These are phyloP conservation scores for Starmerella gropengiesseri DNA, from an alignment of 805 yeast genomes.

Conservation along the genomic window DNA sequence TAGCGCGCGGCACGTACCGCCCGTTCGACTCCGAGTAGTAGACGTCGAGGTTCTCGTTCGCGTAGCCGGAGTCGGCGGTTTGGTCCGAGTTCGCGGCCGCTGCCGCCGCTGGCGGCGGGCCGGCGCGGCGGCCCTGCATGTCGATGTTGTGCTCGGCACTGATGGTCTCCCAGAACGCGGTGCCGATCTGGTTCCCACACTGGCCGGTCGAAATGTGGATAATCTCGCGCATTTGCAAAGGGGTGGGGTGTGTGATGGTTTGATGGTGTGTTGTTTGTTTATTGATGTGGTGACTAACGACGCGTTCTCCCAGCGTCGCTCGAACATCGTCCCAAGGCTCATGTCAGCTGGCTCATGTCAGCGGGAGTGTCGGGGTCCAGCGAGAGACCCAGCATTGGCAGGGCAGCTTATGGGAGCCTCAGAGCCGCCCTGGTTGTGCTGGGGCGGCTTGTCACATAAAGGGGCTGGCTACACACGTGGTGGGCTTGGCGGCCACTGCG, in stretches of 20 bases:
- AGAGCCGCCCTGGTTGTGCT: too few relatives aligned
- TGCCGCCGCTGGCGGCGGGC: slow-evolving; percentile 24
- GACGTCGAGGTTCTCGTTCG: slow-evolving; percentile 53
- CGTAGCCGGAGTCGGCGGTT: slow-evolving; percentile 18
- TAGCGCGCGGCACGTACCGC: slow-evolving; percentile 79
- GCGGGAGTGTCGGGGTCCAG: too few relatives aligned
- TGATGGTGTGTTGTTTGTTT: slow-evolving; percentile 8
- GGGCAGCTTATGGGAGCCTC: too few relatives aligned
- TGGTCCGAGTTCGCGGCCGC: too few relatives aligned
- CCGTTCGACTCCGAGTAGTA: slow-evolving; percentile 82
- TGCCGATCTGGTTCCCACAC: slow-evolving; percentile 90
- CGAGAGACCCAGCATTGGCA: too few relatives aligned
- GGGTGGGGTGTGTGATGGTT: background rate
- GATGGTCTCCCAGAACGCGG: slow-evolving; percentile 36
- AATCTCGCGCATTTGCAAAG: slow-evolving; percentile 29
- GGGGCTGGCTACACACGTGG: too few relatives aligned
- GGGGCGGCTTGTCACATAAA: too few relatives aligned
- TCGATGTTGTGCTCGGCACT: slow-evolving; percentile 35
- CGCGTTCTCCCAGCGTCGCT: background rate
- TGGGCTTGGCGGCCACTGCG: too few relatives aligned
- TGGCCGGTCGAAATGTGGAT: slow-evolving; percentile 96
- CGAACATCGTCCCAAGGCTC: too few relatives aligned
- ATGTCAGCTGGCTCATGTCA: too few relatives aligned
- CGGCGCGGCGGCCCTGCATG: slow-evolving; percentile 27
- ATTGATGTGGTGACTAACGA: background rate